Conservation (phyloP, 371 early-diverging fungal species). For the Mortierella sp. region DNA sequence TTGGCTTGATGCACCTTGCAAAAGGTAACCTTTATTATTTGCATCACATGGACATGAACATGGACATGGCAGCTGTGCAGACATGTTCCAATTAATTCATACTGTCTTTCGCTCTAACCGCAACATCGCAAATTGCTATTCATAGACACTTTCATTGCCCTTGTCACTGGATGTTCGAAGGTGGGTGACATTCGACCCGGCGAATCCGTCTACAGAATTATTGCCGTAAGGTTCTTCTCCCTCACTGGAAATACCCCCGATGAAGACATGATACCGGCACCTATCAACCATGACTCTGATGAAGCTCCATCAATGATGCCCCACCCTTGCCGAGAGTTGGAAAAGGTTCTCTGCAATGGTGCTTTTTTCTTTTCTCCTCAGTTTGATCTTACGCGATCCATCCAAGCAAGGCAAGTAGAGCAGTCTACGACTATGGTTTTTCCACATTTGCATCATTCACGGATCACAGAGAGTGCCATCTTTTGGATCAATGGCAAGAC, state of each 20-base stretch:
- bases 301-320: constrained; percentile 54
- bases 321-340: constrained; percentile 73
- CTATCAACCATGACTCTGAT: constrained; percentile 48
- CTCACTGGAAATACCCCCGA: constrained; percentile 71
- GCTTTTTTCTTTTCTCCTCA: constrained; percentile 84
- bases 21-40: constrained; percentile 61
- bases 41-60: background rate
- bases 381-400: constrained; percentile 80
- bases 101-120: background rate
- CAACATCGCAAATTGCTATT: too few relatives aligned
- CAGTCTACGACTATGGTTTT: background rate
- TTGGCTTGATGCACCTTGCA: constrained; percentile 75
- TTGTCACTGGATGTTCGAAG: constrained; percentile 75
- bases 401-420: constrained; percentile 70
- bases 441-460: background rate
- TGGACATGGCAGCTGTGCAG: background rate
- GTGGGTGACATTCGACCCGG: constrained; percentile 72
- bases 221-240: constrained; percentile 74
- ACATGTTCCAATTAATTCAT: constrained; percentile 8
- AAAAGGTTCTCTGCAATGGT: constrained; percentile 77
- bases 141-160: constrained; percentile 78
- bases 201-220: constrained; percentile 71
- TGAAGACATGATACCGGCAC: constrained; percentile 59
- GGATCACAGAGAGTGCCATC: background rate
- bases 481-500: too few relatives aligned